Evolutionary conservation across 495 filamentous ascomycete genomes (phyloP).

Genomic region (Amniculicola lignicola): DNA sequence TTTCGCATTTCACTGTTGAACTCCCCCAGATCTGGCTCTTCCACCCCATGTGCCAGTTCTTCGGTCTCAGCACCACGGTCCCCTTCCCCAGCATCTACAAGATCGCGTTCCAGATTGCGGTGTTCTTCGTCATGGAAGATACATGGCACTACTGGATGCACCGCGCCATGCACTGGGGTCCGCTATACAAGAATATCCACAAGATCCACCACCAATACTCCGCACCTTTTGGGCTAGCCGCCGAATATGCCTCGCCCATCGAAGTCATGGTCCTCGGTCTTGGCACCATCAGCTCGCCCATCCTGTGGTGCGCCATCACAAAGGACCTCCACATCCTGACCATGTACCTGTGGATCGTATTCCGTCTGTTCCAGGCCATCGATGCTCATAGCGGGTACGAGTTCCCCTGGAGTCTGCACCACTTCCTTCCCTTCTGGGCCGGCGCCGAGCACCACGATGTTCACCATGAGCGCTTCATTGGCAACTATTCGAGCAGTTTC

Average conservation of each 20-base stretch:
- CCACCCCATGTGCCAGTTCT: constrained; percentile 94
- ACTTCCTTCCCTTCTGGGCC: constrained; percentile 97
- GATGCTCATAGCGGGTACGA: constrained; percentile 97
- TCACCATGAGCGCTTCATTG: constrained; percentile 96
- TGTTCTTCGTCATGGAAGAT: constrained; percentile 96
- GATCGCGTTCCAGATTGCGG: constrained; percentile 85
- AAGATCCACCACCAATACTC: constrained; percentile 99
- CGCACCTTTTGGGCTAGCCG: constrained; percentile 91
- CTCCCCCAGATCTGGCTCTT: constrained; percentile 99
- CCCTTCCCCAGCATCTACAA: constrained; percentile 82
- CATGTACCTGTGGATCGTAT: constrained; percentile 95
- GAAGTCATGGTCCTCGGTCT: constrained; percentile 97
- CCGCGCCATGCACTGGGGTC: constrained; percentile 90
- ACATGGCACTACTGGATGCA: constrained; percentile 98
- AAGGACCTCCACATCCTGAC: constrained; percentile 88
- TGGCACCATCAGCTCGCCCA: constrained; percentile 77
- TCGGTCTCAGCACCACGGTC: constrained; percentile 81
- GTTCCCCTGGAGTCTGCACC: constrained; percentile 93
- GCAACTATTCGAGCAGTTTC: constrained; percentile 97
- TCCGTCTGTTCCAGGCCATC: constrained; percentile 94
- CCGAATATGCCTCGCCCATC: constrained; percentile 96
- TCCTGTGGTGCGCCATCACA: constrained; percentile 81
- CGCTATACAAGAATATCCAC: constrained; percentile 90
- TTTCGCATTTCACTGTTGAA: constrained; percentile 95
- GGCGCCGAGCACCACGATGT: constrained; percentile 94